These are phyloP conservation scores for Wallacemonas sp. DNA, from an alignment of 208 protist genomes.

Conservation along the genomic window DNA sequence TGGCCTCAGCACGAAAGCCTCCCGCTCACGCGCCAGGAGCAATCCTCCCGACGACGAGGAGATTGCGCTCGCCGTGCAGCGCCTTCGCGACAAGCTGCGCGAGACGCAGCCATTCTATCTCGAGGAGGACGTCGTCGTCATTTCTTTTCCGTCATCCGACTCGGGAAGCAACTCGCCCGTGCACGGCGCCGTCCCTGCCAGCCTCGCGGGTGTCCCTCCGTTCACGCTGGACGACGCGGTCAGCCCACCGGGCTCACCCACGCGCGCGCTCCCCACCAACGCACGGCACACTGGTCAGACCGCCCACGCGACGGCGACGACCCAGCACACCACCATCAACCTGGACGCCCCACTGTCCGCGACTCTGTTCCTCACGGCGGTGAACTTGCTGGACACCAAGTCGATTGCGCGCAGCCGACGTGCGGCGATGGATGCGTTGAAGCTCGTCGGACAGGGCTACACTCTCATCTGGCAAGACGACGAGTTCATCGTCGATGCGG, in stretches of 20 bases:
- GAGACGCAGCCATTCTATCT: slow-evolving; percentile 66
- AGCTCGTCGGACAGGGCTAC: slow-evolving; percentile 74
- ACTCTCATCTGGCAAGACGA: slow-evolving; percentile 66
- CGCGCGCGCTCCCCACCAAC: slow-evolving; percentile 1
- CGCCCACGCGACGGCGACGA: background rate
- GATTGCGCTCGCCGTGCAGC: slow-evolving; percentile 51
- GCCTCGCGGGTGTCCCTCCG: background rate
- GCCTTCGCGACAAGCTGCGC: slow-evolving; percentile 61
- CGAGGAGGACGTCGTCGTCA: slow-evolving; percentile 80
- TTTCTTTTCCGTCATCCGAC: slow-evolving; percentile 46
- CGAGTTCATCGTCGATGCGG: slow-evolving; percentile 23
- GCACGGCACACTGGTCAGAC: background rate
- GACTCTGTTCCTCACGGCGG: slow-evolving; percentile 56
- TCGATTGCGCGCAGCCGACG: slow-evolving; percentile 54
- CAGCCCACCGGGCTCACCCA: slow-evolving; percentile 8
- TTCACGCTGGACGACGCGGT: slow-evolving; percentile 8
- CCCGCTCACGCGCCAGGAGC: slow-evolving; percentile 36
- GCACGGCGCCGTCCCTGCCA: background rate
- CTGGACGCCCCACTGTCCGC: slow-evolving; percentile 57
- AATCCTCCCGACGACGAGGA: slow-evolving; percentile 41
- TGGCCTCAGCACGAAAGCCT: slow-evolving; percentile 17
- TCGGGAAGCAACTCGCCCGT: slow-evolving; percentile 3
- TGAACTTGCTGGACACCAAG: slow-evolving; percentile 75
- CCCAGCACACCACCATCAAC: slow-evolving; percentile 31
- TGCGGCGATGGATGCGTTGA: slow-evolving; percentile 60